Base-by-base conservation (phyloP, 208 protist genomes). In the Acanthamoeba triangularis region DNA sequence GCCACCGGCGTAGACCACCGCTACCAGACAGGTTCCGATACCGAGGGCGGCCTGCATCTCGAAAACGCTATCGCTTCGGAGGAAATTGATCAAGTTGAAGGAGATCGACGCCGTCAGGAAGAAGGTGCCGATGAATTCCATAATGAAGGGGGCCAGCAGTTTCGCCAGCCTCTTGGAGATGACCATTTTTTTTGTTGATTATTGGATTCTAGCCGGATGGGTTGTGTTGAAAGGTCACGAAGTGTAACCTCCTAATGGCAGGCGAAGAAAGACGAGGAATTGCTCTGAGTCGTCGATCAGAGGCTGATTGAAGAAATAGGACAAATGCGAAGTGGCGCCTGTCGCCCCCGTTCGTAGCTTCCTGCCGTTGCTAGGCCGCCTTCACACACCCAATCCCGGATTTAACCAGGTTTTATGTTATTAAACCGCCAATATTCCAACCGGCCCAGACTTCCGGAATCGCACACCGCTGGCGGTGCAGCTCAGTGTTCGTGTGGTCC, bases 111-210 rank as follows among this genome's bases (percentile, higher is more conserved):
- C n/a, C 30, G 63, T 74, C 37, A 92, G 23, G 63, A 92, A 92
- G 85, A 92, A 92, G 23, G 85, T 92, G 85, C 85, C 85, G 85
- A 92, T 92, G 85, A 92, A 92, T 52, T 92, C 85, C 63, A 92
- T 92, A 3, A 92, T 92, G 63, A 76, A 92, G 28, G 85, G 85
- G 18, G 59, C 33, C 59, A 92, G 47, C 78, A 87, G 49, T 47
- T 87, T 87, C 49, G 78, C 78, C 47, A 63, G 10, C 47, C 44
- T 87, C n/a, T 87, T 87, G 16, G 78, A 28, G 41, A 87, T 30
- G 76, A 84, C 78, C 78, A 87, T 87, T 87, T 63, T 87, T 1
- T 41, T 5, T 49, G n/a, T 25, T 6, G 37, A 5, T 47, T 7
- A 8, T 35, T 25, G 23, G 30, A 3, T 3, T 47, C 28, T 47